These are phyloP conservation scores for Nakazawaea ambrosiae DNA, from an alignment of 805 yeast species.

Conservation along the genomic window DNA sequence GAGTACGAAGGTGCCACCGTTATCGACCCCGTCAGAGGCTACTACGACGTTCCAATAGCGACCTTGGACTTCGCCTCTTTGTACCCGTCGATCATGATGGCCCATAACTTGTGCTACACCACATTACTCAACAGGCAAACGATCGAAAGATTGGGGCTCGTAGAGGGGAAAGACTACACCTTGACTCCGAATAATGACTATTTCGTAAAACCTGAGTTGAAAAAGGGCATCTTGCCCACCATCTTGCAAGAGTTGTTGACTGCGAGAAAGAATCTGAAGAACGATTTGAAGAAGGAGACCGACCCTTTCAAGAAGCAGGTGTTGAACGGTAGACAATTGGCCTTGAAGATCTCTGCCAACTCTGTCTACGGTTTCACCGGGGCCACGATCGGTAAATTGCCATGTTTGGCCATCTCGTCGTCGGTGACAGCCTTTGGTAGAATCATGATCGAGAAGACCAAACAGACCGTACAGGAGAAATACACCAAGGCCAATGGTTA, in stretches of 20 bases:
- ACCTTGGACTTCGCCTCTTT: conserved; percentile 95
- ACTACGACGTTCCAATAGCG: conserved; percentile 95
- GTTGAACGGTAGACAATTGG: conserved; percentile 94
- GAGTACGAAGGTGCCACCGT: conserved; percentile 99
- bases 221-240: conserved; percentile 88
- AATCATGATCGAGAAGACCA: conserved; percentile 91
- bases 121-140: conserved; percentile 69
- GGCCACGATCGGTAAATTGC: conserved; percentile 95
- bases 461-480: conserved; percentile 72
- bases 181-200: conserved; percentile 88
- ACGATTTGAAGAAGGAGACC: conserved; percentile 82
- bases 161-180: conserved; percentile 72
- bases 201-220: conserved; percentile 62
- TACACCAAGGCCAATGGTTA: conserved; percentile 80
- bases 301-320: conserved; percentile 94
- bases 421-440: conserved; percentile 95
- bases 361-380: conserved; percentile 99
- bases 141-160: conserved; percentile 54
- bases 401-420: conserved; percentile 93
- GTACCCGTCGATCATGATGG: conserved; percentile 99
- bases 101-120: conserved; percentile 94
- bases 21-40: conserved; percentile 93
- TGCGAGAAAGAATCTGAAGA: conserved; percentile 91
- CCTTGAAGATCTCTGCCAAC: conserved; percentile 93
- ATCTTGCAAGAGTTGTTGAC: conserved; percentile 80